Evolutionary conservation across 1,139 yeast species (phyloP).

Genomic region (Arxiozyma slooffiae): DNA sequence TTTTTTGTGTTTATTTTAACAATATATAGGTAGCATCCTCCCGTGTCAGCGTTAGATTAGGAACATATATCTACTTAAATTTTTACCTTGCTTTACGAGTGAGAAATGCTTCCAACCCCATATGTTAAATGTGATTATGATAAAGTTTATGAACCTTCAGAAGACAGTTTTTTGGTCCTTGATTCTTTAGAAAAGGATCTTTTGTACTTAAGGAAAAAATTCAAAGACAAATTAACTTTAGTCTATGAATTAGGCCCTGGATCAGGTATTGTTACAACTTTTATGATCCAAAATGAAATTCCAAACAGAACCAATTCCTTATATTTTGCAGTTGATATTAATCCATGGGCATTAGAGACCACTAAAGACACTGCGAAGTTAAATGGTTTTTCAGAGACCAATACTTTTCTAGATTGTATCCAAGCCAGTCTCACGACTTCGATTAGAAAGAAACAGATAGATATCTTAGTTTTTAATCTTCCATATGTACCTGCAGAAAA

Average conservation of each 20-base stretch:
- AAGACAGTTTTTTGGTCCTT: conserved; percentile 73
- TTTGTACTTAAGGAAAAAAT: conserved; percentile 31
- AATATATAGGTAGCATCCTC: too few relatives aligned
- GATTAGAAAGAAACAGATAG: conserved; percentile 43
- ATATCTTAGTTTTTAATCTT: conserved; percentile 77
- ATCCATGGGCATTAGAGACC: conserved; percentile 61
- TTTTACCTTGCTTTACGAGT: background rate
- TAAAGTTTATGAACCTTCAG: conserved; percentile 84
- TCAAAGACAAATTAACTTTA: conserved; percentile 36
- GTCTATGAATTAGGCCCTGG: conserved; percentile 89
- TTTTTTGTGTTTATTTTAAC: too few relatives aligned
- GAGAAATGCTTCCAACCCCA: conserved; percentile 49
- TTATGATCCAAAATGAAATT: conserved; percentile 36
- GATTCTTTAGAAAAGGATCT: conserved; percentile 65
- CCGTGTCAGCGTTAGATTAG: background rate
- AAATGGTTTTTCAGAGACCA: conserved; percentile 34
- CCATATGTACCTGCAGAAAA: conserved; percentile 88
- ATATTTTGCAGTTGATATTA: conserved; percentile 65
- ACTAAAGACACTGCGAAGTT: conserved; percentile 41
- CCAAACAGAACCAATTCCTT: conserved; percentile 37
- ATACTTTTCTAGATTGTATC: conserved; percentile 41
- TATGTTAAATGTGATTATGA: conserved; percentile 37
- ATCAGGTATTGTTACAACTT: conserved; percentile 77
- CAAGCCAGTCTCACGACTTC: conserved; percentile 50
- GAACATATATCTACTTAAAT: background rate